A percentile compares a stretch with the other conserved stretches of the same genome.
phyloP scores from a whole-genome alignment of 495 filamentous ascomycete genomes.

The Friedmanniomyces simplex region DNA sequence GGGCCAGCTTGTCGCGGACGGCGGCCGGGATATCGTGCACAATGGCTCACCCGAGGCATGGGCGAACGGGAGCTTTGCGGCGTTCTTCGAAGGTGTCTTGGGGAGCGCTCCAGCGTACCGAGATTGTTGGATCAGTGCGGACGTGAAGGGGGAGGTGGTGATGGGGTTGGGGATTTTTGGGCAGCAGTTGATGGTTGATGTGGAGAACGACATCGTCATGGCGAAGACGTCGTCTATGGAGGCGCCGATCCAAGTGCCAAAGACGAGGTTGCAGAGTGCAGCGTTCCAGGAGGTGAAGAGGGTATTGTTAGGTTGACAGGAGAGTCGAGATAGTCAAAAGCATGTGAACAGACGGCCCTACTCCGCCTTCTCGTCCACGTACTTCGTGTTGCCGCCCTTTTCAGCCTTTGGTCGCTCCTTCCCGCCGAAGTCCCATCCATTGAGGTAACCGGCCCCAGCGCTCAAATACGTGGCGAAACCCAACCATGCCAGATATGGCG shows the following conservation, averaged over 20 bases:
- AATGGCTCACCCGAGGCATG: not conserved
- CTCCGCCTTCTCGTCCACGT: constrained; percentile 33
- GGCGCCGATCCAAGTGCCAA: not conserved
- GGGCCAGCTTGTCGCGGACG: constrained; percentile 7
- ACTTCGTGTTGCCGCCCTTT: constrained; percentile 29
- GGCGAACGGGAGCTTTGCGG: not conserved
- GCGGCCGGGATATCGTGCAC: constrained; percentile 9
- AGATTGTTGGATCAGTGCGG: not conserved
- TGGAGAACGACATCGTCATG: constrained; percentile 11
- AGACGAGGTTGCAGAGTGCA: not conserved
- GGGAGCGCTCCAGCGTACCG: not conserved
- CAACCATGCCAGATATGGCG: constrained; percentile 74
- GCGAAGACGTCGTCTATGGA: constrained; percentile 7
- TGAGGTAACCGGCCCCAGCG: constrained; percentile 61
- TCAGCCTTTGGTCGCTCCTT: constrained; percentile 29
- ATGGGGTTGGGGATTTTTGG: constrained; percentile 9
- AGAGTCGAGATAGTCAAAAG: not conserved
- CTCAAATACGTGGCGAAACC: constrained; percentile 73
- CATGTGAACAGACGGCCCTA: not conserved
- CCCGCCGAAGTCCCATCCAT: constrained; percentile 55
- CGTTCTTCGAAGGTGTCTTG: not conserved
- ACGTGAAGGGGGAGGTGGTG: not conserved
- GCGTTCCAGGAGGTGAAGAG: constrained; percentile 8
- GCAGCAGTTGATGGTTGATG: constrained; percentile 10
- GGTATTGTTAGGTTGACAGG: not conserved